Base-by-base conservation (phyloP, 2,329 filamentous ascomycete genomes). In the Colletotrichum liaoningense region DNA sequence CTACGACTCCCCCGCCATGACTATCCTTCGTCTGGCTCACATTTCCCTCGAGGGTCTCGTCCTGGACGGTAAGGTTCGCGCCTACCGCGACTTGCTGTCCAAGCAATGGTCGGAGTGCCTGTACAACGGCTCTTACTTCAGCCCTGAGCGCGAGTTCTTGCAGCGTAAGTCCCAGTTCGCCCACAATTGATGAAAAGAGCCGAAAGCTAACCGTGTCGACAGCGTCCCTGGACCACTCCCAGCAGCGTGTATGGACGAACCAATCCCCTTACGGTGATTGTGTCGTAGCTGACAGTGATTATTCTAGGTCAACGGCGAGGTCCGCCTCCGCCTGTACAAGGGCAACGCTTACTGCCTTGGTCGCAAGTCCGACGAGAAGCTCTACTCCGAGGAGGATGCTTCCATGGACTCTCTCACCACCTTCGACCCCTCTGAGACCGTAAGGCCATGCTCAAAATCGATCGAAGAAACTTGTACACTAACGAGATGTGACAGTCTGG, bases 121-220 rank as follows among this genome's bases (percentile, higher is more conserved):
- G n/a, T 76, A 88, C 83, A 88, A 88, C 78, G 86, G 88, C 76
- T 85, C 89, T 79, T 83, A 82, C 77, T 91, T 91, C 80, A 88
- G 84, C 28, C 89, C 87, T 38, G 72, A 75, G 72, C 38, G 67
- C n/a, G 65, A 56, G 1, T 73, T 74, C 69, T 30, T 67, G 24
- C 65, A 73, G 42, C 69, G 64, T 69, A 22, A 30, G 73, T 69
- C 11, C 8, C 2, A 5, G 1, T 2, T n/a, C 4, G 4, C 1
- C 5, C 8, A 22, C 2, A 3, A 3, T 12, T 52, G 4, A 9
- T 1, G 4, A 0, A 1, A n/a, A 5, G 12, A 11, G 8, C 42
- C 3, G 1, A 9, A 19, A 11, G 28, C 67, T 74, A n/a, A 71
- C 42, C 16, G 3, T 0, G n/a, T 5, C 12, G 12, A 73, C 9